Evolutionary conservation across 2,329 filamentous ascomycete genomes (phyloP).

Genomic region (Huntiella abstrusa): DNA sequence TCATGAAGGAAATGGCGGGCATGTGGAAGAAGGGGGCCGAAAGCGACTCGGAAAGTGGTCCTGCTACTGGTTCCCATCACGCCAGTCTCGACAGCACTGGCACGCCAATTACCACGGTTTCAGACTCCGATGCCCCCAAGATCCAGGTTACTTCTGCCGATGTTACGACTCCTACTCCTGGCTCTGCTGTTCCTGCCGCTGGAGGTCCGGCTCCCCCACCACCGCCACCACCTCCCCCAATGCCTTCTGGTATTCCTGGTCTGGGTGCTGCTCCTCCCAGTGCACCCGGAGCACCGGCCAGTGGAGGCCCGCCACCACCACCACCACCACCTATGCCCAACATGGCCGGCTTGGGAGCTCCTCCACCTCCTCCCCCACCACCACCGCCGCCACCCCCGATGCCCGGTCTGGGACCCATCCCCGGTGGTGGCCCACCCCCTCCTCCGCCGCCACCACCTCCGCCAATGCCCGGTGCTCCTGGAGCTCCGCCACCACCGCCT

Average conservation of each 20-base stretch:
- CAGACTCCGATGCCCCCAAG: constrained; percentile 40
- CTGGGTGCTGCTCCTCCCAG: constrained; percentile 29
- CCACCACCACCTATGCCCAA: constrained; percentile 23
- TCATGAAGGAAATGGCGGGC: constrained; percentile 61
- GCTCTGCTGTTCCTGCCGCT: constrained; percentile 20
- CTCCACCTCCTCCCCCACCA: constrained; percentile 13
- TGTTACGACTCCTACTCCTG: constrained; percentile 15
- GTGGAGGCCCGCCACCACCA: constrained; percentile 19
- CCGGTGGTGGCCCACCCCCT: constrained; percentile 19
- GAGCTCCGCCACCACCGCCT: constrained; percentile 40
- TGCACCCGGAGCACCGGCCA: constrained; percentile 15
- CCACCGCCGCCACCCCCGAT: constrained; percentile 20
- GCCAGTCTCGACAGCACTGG: constrained; percentile 50
- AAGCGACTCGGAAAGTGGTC: constrained; percentile 55
- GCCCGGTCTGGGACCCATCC: constrained; percentile 20
- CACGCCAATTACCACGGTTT: constrained; percentile 43
- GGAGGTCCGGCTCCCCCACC: constrained; percentile 23
- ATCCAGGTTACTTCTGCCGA: constrained; percentile 32
- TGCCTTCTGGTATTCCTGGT: constrained; percentile 19
- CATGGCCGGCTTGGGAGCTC: neutral
- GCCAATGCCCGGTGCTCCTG: constrained; percentile 20
- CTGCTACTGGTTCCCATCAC: constrained; percentile 54
- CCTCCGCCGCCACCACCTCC: constrained; percentile 21
- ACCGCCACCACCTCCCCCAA: constrained; percentile 33
- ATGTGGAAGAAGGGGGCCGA: constrained; percentile 35